Evolutionary conservation across 2,329 filamentous ascomycete species (phyloP).

Genomic region (Hymenoscyphus albidus): DNA sequence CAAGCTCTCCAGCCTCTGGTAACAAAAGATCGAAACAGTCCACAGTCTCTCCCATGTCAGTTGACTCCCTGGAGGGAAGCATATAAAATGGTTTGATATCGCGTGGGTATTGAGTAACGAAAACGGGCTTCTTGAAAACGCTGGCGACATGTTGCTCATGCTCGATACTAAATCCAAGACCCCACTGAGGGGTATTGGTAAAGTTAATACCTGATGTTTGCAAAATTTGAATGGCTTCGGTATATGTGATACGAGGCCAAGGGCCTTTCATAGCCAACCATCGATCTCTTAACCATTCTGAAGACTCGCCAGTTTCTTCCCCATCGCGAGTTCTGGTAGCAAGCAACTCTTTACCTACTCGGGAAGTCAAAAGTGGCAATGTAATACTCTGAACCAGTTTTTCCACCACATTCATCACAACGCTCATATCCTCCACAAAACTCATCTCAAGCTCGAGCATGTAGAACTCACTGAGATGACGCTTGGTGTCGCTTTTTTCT

Average conservation of each 20-base stretch:
- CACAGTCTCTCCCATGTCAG: constrained; percentile 44
- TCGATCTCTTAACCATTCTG: constrained; percentile 44
- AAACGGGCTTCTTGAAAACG: constrained; percentile 60
- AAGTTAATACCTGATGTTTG: constrained; percentile 59
- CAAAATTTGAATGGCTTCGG: constrained; percentile 68
- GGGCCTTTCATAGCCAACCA: constrained; percentile 64
- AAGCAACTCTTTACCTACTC: constrained; percentile 50
- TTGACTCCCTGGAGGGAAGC: constrained; percentile 47
- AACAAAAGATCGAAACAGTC: constrained; percentile 71
- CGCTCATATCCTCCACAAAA: constrained; percentile 66
- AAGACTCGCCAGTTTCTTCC: constrained; percentile 41
- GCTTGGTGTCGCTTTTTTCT: constrained; percentile 86
- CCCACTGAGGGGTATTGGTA: constrained; percentile 65
- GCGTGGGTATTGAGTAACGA: constrained; percentile 90
- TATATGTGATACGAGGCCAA: constrained; percentile 85
- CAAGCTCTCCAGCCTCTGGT: constrained; percentile 64
- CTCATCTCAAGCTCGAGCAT: constrained; percentile 93
- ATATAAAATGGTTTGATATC: constrained; percentile 91
- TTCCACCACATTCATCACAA: constrained; percentile 78
- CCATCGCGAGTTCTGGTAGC: not conserved
- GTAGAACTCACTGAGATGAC: constrained; percentile 96
- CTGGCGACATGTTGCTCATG: constrained; percentile 85
- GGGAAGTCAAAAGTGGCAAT: constrained; percentile 42
- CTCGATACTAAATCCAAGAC: constrained; percentile 75
- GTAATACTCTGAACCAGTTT: constrained; percentile 62